A percentile compares a stretch with the other conserved stretches of the same genome.
phyloP scores from a whole-genome alignment of 2,329 filamentous ascomycete species.

The Ceratocystis destructans region DNA sequence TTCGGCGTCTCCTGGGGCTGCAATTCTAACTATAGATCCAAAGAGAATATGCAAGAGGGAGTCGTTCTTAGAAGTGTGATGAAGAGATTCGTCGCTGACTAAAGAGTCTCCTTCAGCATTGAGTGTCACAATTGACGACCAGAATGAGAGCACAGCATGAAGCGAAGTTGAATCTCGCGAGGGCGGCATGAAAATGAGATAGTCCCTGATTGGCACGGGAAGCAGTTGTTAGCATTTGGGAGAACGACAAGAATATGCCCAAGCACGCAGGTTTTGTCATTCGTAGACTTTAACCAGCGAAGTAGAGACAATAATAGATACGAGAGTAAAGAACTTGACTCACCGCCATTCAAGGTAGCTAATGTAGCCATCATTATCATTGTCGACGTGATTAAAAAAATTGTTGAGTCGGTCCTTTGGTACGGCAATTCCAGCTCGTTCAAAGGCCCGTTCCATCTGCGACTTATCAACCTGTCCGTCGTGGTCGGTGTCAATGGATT shows the following conservation, averaged over 20 bases:
- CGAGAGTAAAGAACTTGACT: slow-evolving; percentile 27
- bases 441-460: slow-evolving; percentile 71
- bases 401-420: slow-evolving; percentile 62
- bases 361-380: slow-evolving; percentile 75
- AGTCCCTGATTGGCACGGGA: slow-evolving; percentile 47
- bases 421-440: slow-evolving; percentile 62
- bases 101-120: slow-evolving; percentile 89
- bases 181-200: slow-evolving; percentile 75
- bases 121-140: slow-evolving; percentile 74
- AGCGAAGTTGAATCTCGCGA: slow-evolving; percentile 49
- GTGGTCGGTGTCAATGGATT: slow-evolving; percentile 69
- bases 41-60: slow-evolving; percentile 61
- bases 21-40: slow-evolving; percentile 52
- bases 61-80: slow-evolving; percentile 80
- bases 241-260: no score
- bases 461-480: slow-evolving; percentile 75
- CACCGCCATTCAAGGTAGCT: slow-evolving; percentile 96
- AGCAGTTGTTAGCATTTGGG: no score
- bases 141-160: slow-evolving; percentile 76
- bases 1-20: slow-evolving; percentile 17
- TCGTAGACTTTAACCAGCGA: no score
- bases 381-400: slow-evolving; percentile 84
- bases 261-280: no score
- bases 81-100: slow-evolving; percentile 77
- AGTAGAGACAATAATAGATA: no score